Percentiles rank a stretch among this genome's conserved stretches.
Evolutionary conservation across 805 yeast species (phyloP).

Genomic region (Barnettozyma sucrosica): DNA sequence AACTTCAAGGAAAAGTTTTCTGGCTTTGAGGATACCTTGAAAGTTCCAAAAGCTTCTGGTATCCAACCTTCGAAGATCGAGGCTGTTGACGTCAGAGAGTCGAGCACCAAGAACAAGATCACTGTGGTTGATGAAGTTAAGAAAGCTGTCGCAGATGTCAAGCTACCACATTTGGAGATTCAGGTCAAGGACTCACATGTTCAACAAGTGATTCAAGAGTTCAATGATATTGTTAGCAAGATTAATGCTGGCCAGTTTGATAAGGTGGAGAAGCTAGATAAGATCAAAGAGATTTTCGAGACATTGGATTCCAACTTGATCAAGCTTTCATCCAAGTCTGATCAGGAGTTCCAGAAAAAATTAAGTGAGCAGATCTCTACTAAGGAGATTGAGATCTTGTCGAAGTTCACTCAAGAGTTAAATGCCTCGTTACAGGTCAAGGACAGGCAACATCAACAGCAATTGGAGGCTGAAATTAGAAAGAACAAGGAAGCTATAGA

Average conservation of each 20-base stretch:
- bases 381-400: constrained; percentile 53
- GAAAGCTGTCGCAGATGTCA: constrained; percentile 12
- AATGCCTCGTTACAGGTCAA: constrained; percentile 55
- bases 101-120: constrained; percentile 1
- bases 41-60: constrained; percentile 34
- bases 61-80: constrained; percentile 31
- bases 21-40: constrained; percentile 34
- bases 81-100: constrained; percentile 17
- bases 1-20: constrained; percentile 34
- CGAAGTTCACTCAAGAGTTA: constrained; percentile 54
- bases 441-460: constrained; percentile 50
- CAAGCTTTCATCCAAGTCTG: constrained; percentile 11
- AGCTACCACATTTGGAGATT: constrained; percentile 26
- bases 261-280: constrained; percentile 11
- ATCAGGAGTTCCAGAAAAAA: constrained; percentile 11
- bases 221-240: constrained; percentile 19
- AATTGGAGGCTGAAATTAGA: constrained; percentile 58
- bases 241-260: constrained; percentile 21
- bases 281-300: constrained; percentile 13
- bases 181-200: constrained; percentile 26
- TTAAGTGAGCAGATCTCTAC: constrained; percentile 22
- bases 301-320: constrained; percentile 20
- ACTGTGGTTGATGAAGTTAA: constrained; percentile 11
- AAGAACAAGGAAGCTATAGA: constrained; percentile 60
- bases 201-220: constrained; percentile 21